A percentile compares a stretch with the other conserved stretches of the same genome.
Conservation (phyloP, 1,139 yeast species). For the Lodderomyces parapsilosis region DNA sequence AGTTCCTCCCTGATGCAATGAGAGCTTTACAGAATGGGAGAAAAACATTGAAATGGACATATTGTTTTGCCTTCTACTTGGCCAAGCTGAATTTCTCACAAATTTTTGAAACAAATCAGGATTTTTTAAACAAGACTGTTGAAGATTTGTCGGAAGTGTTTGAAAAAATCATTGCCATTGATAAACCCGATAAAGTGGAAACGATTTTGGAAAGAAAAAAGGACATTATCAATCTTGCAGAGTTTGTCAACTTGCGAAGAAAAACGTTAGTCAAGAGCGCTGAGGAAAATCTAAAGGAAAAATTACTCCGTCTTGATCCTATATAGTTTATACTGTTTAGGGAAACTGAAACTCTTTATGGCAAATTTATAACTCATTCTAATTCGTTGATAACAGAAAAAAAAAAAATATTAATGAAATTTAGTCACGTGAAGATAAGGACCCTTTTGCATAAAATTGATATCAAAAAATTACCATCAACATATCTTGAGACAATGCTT, state of each 20-base stretch:
- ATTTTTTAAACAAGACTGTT: slow-evolving; percentile 66
- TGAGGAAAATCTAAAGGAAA: slow-evolving; percentile 35
- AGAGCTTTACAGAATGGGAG: slow-evolving; percentile 66
- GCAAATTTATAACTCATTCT: slow-evolving; percentile 19
- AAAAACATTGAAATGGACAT: slow-evolving; percentile 86
- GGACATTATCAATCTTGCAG: slow-evolving; percentile 50
- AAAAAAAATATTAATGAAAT: neutral
- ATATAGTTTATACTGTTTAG: slow-evolving; percentile 29
- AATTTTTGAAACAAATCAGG: slow-evolving; percentile 76
- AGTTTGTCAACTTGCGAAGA: slow-evolving; percentile 46
- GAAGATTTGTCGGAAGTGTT: slow-evolving; percentile 78
- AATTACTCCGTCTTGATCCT: slow-evolving; percentile 19
- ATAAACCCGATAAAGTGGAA: slow-evolving; percentile 27
- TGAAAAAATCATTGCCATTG: slow-evolving; percentile 53
- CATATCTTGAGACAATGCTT: neutral
- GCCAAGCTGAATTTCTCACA: slow-evolving; percentile 48
- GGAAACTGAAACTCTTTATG: slow-evolving; percentile 37
- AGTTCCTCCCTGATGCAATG: slow-evolving; percentile 74
- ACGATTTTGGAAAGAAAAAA: slow-evolving; percentile 47
- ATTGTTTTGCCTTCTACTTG: slow-evolving; percentile 75
- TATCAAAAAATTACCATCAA: neutral
- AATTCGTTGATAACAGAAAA: slow-evolving; percentile 3
- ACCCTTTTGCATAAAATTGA: neutral
- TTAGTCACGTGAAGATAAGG: slow-evolving; percentile 10
- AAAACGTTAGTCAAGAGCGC: slow-evolving; percentile 53